Conservation (phyloP, 352 stramenopile genomes). For the Pythium myriotylum region DNA sequence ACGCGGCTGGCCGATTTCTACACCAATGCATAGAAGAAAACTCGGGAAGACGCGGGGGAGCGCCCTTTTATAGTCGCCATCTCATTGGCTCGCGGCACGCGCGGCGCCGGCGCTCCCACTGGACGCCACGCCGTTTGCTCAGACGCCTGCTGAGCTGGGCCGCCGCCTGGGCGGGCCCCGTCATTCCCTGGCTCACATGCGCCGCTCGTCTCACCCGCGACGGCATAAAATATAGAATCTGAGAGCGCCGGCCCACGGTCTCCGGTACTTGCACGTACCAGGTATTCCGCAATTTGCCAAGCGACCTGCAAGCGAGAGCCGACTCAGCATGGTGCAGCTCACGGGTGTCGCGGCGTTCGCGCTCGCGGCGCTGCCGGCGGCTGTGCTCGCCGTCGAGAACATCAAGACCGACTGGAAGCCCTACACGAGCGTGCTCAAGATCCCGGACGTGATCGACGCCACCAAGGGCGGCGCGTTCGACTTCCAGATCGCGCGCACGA, state of each 20-base stretch:
- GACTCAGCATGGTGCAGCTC: slow-evolving; percentile 6
- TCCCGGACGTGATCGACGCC: slow-evolving; percentile 47
- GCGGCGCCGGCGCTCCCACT: not conserved
- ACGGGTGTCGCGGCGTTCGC: slow-evolving; percentile 14
- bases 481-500: slow-evolving; percentile 34
- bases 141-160: not conserved
- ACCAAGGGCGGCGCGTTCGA: slow-evolving; percentile 38
- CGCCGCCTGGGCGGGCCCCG: not conserved
- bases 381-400: slow-evolving; percentile 13
- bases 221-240: slow-evolving; percentile 10
- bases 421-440: slow-evolving; percentile 33
- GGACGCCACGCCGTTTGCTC: not conserved
- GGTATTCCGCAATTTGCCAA: slow-evolving; percentile 23
- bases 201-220: slow-evolving; percentile 1
- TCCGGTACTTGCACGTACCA: too few relatives aligned
- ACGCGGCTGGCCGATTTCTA: too few relatives aligned
- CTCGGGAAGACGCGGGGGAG: too few relatives aligned
- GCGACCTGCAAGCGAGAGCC: slow-evolving; percentile 6
- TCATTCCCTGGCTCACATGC: slow-evolving; percentile 1
- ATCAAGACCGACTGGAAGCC: slow-evolving; percentile 44
- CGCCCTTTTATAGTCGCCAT: slow-evolving; percentile 7
- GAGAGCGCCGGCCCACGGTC: not conserved
- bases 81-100: slow-evolving; percentile 8
- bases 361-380: not conserved
- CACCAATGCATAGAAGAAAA: too few relatives aligned